phyloP scores from a whole-genome alignment of 116 monocot genomes.

The Zostera marina region DNA sequence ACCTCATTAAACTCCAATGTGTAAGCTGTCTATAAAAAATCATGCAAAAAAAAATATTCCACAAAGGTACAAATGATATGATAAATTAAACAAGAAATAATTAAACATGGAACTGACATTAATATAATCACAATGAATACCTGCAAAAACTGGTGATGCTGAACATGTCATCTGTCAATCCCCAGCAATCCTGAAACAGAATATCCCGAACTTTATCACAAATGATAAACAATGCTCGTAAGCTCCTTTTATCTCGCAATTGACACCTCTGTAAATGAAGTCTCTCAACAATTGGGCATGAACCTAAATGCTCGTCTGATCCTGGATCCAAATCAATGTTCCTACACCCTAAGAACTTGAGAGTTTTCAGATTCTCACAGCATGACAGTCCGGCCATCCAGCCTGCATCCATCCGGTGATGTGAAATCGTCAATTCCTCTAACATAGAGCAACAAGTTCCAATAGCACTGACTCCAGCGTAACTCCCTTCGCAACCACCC shows the following conservation, averaged over 20 bases:
- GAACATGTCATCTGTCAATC: slow-evolving; percentile 71
- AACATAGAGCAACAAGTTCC: slow-evolving; percentile 85
- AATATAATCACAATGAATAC: too few species aligned
- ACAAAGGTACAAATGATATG: too few species aligned
- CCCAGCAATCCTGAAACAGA: slow-evolving; percentile 83
- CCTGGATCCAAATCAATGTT: slow-evolving; percentile 62
- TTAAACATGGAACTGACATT: too few species aligned
- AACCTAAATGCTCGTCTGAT: slow-evolving; percentile 51
- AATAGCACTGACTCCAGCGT: slow-evolving; percentile 74
- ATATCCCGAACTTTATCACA: slow-evolving; percentile 68
- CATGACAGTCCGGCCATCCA: slow-evolving; percentile 65
- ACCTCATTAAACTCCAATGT: too few species aligned
- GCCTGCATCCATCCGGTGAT: slow-evolving; percentile 76
- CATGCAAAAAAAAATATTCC: too few species aligned
- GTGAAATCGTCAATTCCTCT: slow-evolving; percentile 64
- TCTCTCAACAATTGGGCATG: slow-evolving; percentile 58
- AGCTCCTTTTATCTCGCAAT: slow-evolving; percentile 45
- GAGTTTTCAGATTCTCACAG: slow-evolving; percentile 77
- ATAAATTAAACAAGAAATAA: too few species aligned
- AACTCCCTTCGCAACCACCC: slow-evolving; percentile 70
- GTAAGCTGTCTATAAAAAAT: too few species aligned
- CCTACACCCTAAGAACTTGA: slow-evolving; percentile 47
- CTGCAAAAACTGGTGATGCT: slow-evolving; percentile 39
- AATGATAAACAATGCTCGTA: slow-evolving; percentile 46
- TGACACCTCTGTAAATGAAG: slow-evolving; percentile 79